phyloP scores from a whole-genome alignment of 2,329 filamentous ascomycete genomes.

The Dothideomycetes sp. region DNA sequence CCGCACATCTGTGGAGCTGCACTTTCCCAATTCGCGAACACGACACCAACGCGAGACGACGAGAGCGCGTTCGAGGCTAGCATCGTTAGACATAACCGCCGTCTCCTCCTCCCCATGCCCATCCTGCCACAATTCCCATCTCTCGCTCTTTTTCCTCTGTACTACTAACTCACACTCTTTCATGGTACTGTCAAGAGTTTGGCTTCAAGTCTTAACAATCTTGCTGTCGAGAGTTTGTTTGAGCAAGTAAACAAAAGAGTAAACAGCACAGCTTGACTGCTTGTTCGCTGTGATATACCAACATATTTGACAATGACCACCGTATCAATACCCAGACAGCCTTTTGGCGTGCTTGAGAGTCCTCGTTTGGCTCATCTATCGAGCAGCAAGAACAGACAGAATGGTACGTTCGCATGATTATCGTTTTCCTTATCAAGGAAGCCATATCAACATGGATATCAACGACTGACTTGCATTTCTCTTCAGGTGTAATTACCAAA shows the following conservation, averaged over 20 bases:
- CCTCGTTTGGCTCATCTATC: constrained; percentile 62
- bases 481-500: constrained; percentile 14
- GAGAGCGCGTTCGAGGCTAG: no score
- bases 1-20: no score
- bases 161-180: background rate
- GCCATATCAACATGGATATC: constrained; percentile 5
- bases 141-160: no score
- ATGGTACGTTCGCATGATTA: constrained; percentile 34
- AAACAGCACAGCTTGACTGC: background rate
- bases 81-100: no score
- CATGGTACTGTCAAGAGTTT: background rate
- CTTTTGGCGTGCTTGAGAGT: constrained; percentile 64
- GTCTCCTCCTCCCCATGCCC: no score
- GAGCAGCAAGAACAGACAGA: constrained; percentile 69
- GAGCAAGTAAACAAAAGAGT: constrained; percentile 5
- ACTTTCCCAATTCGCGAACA: no score
- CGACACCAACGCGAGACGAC: no score
- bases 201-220: background rate
- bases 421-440: constrained; percentile 13
- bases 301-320: constrained; percentile 21
- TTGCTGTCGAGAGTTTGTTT: constrained; percentile 4
- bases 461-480: constrained; percentile 7
- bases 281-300: background rate
- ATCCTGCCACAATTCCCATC: no score
- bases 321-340: constrained; percentile 46